phyloP scores from a whole-genome alignment of 306 rosid genomes.

The Quercus wislizeni region DNA sequence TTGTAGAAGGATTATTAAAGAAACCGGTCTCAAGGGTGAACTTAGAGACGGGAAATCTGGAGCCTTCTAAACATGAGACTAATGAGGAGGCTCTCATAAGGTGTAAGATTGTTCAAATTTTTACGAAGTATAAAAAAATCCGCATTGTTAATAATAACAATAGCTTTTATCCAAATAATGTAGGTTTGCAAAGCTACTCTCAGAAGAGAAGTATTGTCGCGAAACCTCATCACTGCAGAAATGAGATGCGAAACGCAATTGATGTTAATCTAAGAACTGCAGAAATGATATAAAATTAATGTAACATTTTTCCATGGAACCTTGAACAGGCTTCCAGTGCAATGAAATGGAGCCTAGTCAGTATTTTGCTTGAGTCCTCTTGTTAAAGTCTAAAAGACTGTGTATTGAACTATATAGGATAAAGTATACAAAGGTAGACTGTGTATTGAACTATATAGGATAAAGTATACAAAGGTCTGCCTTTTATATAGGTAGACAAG shows the following conservation, averaged over 20 bases:
- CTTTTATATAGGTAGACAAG: too few species aligned
- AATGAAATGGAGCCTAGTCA: neutral
- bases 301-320: neutral
- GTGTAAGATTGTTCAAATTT: neutral
- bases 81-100: constrained; percentile 27
- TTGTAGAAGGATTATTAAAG: constrained; percentile 14
- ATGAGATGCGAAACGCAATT: neutral
- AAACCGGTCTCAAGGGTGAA: constrained; percentile 28
- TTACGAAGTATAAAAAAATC: neutral
- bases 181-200: neutral
- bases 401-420: too few species aligned
- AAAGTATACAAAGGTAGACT: too few species aligned
- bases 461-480: too few species aligned
- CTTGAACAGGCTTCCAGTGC: neutral
- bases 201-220: neutral
- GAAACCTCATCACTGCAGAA: too few species aligned
- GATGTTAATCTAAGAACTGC: neutral
- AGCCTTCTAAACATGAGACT: constrained; percentile 5
- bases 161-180: neutral
- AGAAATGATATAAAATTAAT: neutral
- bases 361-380: neutral
- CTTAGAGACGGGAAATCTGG: constrained; percentile 11
- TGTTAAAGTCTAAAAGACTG: too few species aligned
- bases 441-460: too few species aligned
- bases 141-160: neutral